Base-by-base conservation (phyloP, 768 basidiomycete genomes). In the Phanerochaete sordida region DNA sequence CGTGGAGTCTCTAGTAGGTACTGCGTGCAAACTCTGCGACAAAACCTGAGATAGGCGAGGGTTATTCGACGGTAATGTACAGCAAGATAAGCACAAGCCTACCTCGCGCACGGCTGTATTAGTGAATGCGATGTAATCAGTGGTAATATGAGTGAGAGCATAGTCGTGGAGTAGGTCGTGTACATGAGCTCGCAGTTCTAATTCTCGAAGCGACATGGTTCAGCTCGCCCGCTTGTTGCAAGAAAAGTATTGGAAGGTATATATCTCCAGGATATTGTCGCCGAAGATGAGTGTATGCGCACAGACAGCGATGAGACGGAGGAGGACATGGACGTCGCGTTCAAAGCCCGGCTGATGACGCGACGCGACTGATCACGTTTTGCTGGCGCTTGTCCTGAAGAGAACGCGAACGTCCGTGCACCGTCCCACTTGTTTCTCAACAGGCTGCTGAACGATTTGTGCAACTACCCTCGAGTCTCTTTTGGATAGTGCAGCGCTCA, bases 91-190 rank as follows among this genome's bases (percentile, higher is more conserved):
- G 37, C 0, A 44, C 48, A 54, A n/a, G n/a, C 59, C 52, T 57
- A 80, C 87, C 65, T 84, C 75, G 43, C 76, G 65, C 16, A 83
- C 79, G 1, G 77, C 74, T 57, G 73, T 68, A 60, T 82, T 75
- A 3, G 86, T 87, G 65, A 80, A 83, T 15, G 75, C 68, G 46
- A 83, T 70, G 66, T 88, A 80, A 66, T 87, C 77, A 56, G 72
- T 79, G 0, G 84, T 81, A 31, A 86, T 70, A 69, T 90, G 81
- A 19, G 68, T 70, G 35, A 75, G 75, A 7, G 74, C 79, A 64
- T 89, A 90, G 44, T 79, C 75, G 28, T 82, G 72, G 28, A 89
- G 76, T 28, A 86, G 69, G 35, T 77, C 71, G 43, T 77, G 82
- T 58, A 89, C 81, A 66, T 87, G 86, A 33, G 65, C 68, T 6